Conservation (phyloP, 202 grass and related monocot genomes). For the Bolboschoenoplectus hybrid region DNA sequence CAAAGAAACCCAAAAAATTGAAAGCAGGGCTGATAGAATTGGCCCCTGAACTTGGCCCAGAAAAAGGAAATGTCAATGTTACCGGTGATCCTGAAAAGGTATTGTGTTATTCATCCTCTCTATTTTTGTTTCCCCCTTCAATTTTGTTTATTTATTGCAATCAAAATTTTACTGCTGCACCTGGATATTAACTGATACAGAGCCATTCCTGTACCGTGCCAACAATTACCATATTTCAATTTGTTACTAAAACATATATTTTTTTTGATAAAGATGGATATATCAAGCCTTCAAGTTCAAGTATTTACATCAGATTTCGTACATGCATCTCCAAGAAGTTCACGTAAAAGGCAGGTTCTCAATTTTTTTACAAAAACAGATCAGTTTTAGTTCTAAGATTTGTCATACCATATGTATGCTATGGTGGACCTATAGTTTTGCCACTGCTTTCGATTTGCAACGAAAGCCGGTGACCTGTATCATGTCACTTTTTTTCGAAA, state of each 20-base stretch:
- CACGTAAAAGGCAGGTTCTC: neutral
- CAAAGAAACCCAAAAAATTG: neutral
- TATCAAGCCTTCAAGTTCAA: neutral
- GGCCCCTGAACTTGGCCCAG: neutral
- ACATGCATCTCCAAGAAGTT: neutral
- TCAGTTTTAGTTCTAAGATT: neutral
- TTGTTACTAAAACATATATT: neutral
- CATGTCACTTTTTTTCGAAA: neutral
- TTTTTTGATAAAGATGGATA: neutral
- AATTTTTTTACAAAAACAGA: neutral
- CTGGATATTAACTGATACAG: neutral
- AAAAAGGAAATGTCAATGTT: conserved; percentile 12
- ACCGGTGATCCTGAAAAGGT: neutral
- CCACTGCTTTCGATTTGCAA: neutral
- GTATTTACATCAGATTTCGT: neutral
- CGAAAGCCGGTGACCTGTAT: neutral
- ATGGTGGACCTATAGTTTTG: neutral
- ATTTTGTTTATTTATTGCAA: neutral
- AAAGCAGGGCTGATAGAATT: neutral
- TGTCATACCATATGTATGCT: neutral
- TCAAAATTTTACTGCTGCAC: neutral
- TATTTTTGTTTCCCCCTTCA: neutral
- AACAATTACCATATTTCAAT: neutral
- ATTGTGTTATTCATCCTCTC: neutral
- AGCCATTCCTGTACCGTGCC: neutral